Evolutionary conservation across 371 early-diverging fungal genomes (phyloP), one percentile per base, ranked within the genome.

Genomic region (Circinella umbellata): DNA sequence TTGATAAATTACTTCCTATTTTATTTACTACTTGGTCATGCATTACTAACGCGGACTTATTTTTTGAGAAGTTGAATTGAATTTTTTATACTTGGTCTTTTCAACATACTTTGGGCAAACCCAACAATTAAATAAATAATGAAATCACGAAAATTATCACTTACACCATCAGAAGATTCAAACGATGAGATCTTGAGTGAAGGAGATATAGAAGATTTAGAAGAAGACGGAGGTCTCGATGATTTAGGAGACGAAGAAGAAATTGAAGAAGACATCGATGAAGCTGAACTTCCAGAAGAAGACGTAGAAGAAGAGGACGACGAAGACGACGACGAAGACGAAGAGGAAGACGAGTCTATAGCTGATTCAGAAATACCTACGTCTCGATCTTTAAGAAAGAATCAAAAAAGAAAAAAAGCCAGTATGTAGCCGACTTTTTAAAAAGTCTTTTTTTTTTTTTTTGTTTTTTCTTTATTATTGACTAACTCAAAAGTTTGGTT

Each of bases 271-370:
- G 51, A 14, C 34, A 57, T 64, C 5, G 69, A 68, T 65, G 63
- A 15, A 57, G 34, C 74, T 27, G 75, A 57, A 5, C 66, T 63
- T 13, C 61, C 63, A 18, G 77, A 67, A 51, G 76, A 65, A 42
- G 69, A 69, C 37, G 73, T 72, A 10, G 73, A 61, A 49, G 54
- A 68, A 37, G 61, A 63, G 57, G 14, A 75, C 73, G 72, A 74
- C 74, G 76, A 54, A 8, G 38, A 42, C 11, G 9, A 42, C 2
- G 42, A 42, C 1, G 42, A 42, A 42, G 42, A 42, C 1, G 42
- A 42, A 42, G 42, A 42, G 11, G 59, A 67, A n/a, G 15, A 17
- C 10, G 60, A 36, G 15, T 9, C n/a, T 11, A 69, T 76, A 18
- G 37, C 17, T 49, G 36, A 49, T 13, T 4, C 53, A 15, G 53